Evolutionary conservation across 345 rosid species (phyloP), one percentile per base, ranked within the genome.

Genomic region (Clarkia xantiana): DNA sequence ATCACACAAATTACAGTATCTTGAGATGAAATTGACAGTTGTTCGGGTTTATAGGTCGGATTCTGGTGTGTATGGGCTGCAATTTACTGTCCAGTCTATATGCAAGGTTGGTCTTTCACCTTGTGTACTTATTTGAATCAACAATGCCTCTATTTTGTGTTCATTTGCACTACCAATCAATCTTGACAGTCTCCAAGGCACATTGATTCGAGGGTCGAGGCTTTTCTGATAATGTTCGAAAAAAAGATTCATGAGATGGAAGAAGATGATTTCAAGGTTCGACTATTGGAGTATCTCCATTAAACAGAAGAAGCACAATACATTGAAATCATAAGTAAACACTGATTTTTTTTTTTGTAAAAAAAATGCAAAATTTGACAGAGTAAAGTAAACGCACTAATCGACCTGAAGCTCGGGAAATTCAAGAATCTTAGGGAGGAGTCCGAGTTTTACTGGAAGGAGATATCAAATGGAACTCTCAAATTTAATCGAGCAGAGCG

Each of bases 361-460:
- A 53, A 18, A 13, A 18, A 14, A 8, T 13, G 25, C 20, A 39
- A 29, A 29, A 3, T 29, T 44, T 14, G 54, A 44, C 62, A 88
- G 97, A 76, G 71, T 64, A 71, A 82, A 41, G 86, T 78, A 51
- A 71, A 71, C 62, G 81, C 82, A 42, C 69, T 88, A 73, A 78
- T 84, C 47, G 89, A 84, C 57, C 72, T 72, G 83, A 88, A 82
- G 66, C 84, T 88, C 40, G 94, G 78, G 66, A 88, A 81, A 65
- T 78, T 77, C 84, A 84, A 78, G 71, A 84, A 88, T 62, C 61
- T 82, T 59, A 56, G 72, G 59, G 97, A 88, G 68, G 94, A 84
- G 68, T 79, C 76, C 50, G 40, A 63, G 48, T 80, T 73, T 55
- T 78, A 63, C 76, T 88, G 89, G 93, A 53, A 38, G 15, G 94